Evolutionary conservation across 108 stramenopile genomes (phyloP), one percentile per base, ranked within the genome.

Genomic region (Cyclostephanos tholiformis): DNA sequence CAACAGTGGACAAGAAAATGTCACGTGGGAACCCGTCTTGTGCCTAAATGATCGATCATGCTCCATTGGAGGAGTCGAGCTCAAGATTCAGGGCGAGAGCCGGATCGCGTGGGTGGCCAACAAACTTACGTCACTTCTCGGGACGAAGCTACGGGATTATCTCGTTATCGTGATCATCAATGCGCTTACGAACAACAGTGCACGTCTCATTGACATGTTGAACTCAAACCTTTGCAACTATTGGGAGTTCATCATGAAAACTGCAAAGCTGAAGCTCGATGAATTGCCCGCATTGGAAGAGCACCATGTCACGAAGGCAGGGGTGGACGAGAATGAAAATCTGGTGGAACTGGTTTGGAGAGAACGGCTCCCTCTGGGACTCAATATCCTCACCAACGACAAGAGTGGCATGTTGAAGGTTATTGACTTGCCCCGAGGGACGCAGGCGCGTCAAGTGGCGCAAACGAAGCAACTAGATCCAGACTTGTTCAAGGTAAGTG

Each of bases 351-450:
- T 96, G 12, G 92, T 96, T 22, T 96, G 92, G 92, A 72, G 91
- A 51, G 91, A 96, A 65, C 79, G 76, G 32, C 67, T 96, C 7
- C 95, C 95, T 20, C 74, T 96, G 11, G 95, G 95, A 25, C 88
- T 96, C 85, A 96, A 96, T 52, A 75, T 96, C 22, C 74, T 96
- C 27, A 77, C 90, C 52, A 96, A 93, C 62, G 91, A 96, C 63
- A 83, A 89, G 29, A 87, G 87, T 69, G 95, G 95, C 4, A 73
- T 65, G 26, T 69, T 96, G 48, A 96, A 93, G 70, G 89, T 96
- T n/a, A 91, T 96, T 56, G 95, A 96, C 71, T 91, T 96, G 68
- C 95, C 95, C 13, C 65, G 95, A 53, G 95, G 95, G 23, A 90
- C 89, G 25, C 95, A 96, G 71, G 92, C 95, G 23, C 65, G 92